Percentiles rank a stretch among this genome's conserved stretches.
phyloP scores from a whole-genome alignment of 352 stramenopile species.

The Saprolegnia parasitica region DNA sequence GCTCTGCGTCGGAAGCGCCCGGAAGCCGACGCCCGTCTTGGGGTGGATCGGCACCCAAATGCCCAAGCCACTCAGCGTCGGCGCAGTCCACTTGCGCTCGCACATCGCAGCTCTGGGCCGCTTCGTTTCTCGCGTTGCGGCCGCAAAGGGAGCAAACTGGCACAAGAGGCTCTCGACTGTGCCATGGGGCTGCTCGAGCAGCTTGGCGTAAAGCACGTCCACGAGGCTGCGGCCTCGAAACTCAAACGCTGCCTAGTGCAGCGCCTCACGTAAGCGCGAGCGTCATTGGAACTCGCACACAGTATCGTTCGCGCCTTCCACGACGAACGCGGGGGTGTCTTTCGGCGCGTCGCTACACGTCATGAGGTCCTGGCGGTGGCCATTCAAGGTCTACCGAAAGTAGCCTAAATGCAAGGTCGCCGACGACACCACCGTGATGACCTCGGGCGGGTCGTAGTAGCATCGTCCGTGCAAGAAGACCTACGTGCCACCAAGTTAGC shows the following conservation, averaged over 20 bases:
- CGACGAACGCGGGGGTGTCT: constrained; percentile 41
- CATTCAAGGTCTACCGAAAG: constrained; percentile 37
- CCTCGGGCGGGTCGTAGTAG: constrained; percentile 51
- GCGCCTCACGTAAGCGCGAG: not conserved
- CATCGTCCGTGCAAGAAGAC: constrained; percentile 50
- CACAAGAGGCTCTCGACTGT: not conserved
- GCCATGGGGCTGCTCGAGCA: not conserved
- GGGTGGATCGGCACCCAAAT: constrained; percentile 50
- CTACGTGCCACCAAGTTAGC: constrained; percentile 39
- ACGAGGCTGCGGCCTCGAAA: constrained; percentile 40
- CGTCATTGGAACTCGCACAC: not conserved
- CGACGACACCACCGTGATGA: constrained; percentile 38
- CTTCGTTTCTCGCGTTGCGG: not conserved
- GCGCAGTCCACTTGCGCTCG: constrained; percentile 10
- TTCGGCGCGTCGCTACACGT: constrained; percentile 41
- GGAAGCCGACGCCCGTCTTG: constrained; percentile 51
- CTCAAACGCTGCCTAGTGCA: constrained; percentile 36
- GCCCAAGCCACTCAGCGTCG: constrained; percentile 32
- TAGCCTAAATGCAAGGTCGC: constrained; percentile 44
- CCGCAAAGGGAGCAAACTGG: not conserved
- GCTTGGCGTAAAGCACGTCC: constrained; percentile 36
- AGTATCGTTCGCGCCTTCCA: constrained; percentile 32
- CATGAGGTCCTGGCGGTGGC: not conserved
- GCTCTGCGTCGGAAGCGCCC: constrained; percentile 44
- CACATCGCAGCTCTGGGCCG: constrained; percentile 14